phyloP scores from a whole-genome alignment of 129 eudicot genomes.

The Silybum marianum region DNA sequence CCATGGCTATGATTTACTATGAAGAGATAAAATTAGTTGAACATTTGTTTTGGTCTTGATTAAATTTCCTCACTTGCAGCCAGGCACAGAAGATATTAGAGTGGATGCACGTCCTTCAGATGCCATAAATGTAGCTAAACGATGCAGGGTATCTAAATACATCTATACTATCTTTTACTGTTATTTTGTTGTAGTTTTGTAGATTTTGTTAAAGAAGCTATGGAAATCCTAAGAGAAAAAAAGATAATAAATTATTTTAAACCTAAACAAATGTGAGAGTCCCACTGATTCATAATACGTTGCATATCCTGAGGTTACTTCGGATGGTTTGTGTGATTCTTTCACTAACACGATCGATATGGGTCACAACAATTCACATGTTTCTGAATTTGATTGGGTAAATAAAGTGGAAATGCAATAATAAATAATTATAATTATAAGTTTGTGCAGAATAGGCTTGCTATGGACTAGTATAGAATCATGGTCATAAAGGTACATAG shows the following conservation, averaged over 20 bases:
- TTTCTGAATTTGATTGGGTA: no score
- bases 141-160: constrained; percentile 59
- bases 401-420: no score
- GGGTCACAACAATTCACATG: no score
- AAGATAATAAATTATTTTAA: not conserved
- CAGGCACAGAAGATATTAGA: constrained; percentile 49
- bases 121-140: constrained; percentile 73
- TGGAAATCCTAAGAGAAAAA: not conserved
- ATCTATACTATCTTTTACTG: constrained; percentile 7
- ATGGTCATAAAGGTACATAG: no score
- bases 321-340: not conserved
- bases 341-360: not conserved
- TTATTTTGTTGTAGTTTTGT: not conserved
- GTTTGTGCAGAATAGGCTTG: no score
- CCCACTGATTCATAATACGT: not conserved
- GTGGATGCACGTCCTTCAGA: constrained; percentile 91
- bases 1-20: not conserved
- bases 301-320: no score
- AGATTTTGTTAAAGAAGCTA: not conserved
- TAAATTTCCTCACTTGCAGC: constrained; percentile 41
- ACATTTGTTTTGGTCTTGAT: constrained; percentile 15
- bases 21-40: constrained; percentile 1
- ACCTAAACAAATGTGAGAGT: not conserved
- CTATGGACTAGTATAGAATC: no score
- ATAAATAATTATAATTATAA: no score